Evolutionary conservation across 352 stramenopile species (phyloP), one percentile per base, ranked within the genome.

Genomic region (Phytophthora rubi): DNA sequence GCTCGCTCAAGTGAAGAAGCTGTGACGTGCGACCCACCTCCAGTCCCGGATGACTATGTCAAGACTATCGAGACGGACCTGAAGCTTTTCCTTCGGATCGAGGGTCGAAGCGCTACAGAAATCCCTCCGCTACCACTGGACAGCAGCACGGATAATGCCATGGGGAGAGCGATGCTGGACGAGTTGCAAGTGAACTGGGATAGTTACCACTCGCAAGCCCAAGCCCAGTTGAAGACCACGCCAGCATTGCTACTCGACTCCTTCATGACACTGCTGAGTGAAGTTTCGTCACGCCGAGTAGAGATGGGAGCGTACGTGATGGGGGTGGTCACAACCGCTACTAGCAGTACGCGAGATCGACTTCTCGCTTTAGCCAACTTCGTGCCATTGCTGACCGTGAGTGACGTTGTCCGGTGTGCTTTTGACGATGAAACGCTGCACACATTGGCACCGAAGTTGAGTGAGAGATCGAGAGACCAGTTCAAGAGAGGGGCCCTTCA

Each of bases 101-200:
- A 70, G 10, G 2, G 9, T 54, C 5, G 9, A 30, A 28, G 1
- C 0, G 30, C 35, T 47, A 33, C 3, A 18, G 44, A 51, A 6
- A 52, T 44, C 2, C 61, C 65, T 1, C 16, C 26, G 0, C 54
- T 88, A 3, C 78, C 78, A 4, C 51, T 90, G 21, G 56, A 61
- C 2, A 59, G 21, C 3, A 47, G 52, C 4, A 62, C 56, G 28
- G 62, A 15, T 4, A 78, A 84, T 53, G 57, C 52, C 0, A 79
- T 86, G 65, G 67, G 80, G 2, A 63, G 48, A 13, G 57, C 28
- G 1, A 86, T 91, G 80, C 53, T 82, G 21, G 48, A 56, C 1
- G 80, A 86, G 32, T 35, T 91, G 4, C 53, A 73, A 60, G 23
- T 69, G 2, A 91, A 77, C 51, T 91, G 81, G 80, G 16, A 67